phyloP scores from a whole-genome alignment of 1,284 basidiomycete genomes.

The Peniophora sp. region DNA sequence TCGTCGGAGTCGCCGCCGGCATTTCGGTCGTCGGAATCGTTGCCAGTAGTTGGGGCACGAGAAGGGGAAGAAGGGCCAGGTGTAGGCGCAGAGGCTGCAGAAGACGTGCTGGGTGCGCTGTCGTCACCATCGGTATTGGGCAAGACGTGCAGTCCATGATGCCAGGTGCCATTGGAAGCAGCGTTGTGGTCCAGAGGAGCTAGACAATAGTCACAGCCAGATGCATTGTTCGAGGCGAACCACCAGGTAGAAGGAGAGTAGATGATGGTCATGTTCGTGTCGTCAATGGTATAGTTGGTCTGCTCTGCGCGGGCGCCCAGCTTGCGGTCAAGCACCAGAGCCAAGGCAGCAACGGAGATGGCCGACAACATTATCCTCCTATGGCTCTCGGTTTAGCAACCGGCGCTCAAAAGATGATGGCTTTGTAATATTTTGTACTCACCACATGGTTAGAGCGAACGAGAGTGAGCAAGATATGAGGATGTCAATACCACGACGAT shows the following conservation, averaged over 20 bases:
- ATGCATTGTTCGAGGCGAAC: constrained; percentile 27
- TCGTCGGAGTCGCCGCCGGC: not conserved
- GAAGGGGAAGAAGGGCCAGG: too few relatives aligned
- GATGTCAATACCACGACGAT: too few relatives aligned
- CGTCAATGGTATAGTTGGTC: constrained; percentile 37
- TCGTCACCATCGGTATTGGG: constrained; percentile 22
- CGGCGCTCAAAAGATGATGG: too few relatives aligned
- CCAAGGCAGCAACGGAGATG: too few relatives aligned
- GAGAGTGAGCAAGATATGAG: too few relatives aligned
- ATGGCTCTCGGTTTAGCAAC: too few relatives aligned
- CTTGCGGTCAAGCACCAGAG: too few relatives aligned
- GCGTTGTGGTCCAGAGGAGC: constrained; percentile 18
- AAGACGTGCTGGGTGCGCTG: not conserved
- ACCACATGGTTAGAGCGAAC: too few relatives aligned
- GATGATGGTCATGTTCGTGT: constrained; percentile 31
- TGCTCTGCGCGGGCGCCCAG: constrained; percentile 7
- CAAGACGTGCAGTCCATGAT: constrained; percentile 31
- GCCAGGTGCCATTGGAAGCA: constrained; percentile 30
- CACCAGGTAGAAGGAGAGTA: constrained; percentile 34
- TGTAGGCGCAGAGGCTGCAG: too few relatives aligned
- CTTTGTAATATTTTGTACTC: too few relatives aligned
- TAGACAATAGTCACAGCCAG: constrained; percentile 21
- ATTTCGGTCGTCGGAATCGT: constrained; percentile 1
- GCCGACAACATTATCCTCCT: too few relatives aligned
- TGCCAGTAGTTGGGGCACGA: constrained; percentile 4